These are phyloP conservation scores for Fusarium udum DNA, from an alignment of 2,329 filamentous ascomycete species.

Conservation along the genomic window DNA sequence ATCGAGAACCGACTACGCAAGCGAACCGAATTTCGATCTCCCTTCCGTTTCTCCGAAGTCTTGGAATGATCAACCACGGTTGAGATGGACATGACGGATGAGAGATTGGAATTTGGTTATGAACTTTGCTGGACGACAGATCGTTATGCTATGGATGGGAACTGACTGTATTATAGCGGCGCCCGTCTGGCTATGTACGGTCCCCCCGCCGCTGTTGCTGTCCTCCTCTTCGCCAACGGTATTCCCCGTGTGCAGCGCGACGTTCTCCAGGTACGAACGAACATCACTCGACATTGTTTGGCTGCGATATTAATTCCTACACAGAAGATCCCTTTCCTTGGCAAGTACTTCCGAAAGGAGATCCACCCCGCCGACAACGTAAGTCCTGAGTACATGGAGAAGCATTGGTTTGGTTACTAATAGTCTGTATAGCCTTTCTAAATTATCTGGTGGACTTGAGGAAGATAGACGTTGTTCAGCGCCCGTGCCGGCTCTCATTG, in stretches of 20 bases:
- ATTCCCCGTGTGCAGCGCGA: constrained; percentile 69
- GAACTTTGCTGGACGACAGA: neutral
- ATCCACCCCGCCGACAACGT: constrained; percentile 71
- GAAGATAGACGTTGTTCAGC: constrained; percentile 45
- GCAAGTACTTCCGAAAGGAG: constrained; percentile 61
- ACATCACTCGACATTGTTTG: rapidly evolving
- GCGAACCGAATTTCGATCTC: constrained; percentile 12
- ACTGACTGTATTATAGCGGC: constrained; percentile 53
- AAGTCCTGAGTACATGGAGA: constrained; percentile 47
- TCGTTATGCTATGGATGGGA: neutral
- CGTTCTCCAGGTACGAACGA: constrained; percentile 62
- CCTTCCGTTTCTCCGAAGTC: constrained; percentile 38
- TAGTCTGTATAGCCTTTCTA: constrained; percentile 51
- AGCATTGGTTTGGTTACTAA: constrained; percentile 34
- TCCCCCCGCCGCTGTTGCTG: constrained; percentile 64
- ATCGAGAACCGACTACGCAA: constrained; percentile 7
- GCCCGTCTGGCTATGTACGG: constrained; percentile 64
- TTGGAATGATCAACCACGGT: neutral
- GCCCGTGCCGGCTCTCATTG: constrained; percentile 45
- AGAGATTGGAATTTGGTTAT: neutral
- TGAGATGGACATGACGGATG: neutral
- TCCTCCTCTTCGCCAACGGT: constrained; percentile 70
- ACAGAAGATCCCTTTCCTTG: constrained; percentile 66
- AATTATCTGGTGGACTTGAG: constrained; percentile 41
- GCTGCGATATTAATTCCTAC: constrained; percentile 35